Percentiles rank a stretch among this genome's conserved stretches.
These are phyloP conservation scores for Candida broadrunensis DNA, from an alignment of 805 yeast species.

Conservation along the genomic window DNA sequence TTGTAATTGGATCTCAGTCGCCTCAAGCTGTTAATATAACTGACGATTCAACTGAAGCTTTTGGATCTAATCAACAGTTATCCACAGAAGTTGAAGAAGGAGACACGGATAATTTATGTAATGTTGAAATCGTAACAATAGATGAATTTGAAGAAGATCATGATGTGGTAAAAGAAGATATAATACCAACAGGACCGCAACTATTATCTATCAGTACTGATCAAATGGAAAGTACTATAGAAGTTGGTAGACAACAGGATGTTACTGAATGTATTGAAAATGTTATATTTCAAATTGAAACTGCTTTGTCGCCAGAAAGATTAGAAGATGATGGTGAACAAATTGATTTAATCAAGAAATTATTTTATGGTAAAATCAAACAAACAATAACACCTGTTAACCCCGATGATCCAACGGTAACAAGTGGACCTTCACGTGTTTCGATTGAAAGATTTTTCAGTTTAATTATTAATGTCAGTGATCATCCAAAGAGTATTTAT, in stretches of 20 bases:
- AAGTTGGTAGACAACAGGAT: conserved; percentile 91
- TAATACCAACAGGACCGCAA: conserved; percentile 7
- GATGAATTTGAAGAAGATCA: conserved; percentile 4
- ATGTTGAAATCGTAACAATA: conserved; percentile 11
- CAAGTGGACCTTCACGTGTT: conserved; percentile 25
- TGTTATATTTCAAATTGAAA: conserved; percentile 85
- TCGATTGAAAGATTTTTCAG: conserved; percentile 73
- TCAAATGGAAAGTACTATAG: conserved; percentile 71
- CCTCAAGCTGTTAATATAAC: background rate
- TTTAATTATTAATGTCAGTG: conserved; percentile 80
- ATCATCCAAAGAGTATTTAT: conserved; percentile 83
- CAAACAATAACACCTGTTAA: conserved; percentile 63
- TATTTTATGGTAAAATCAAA: conserved; percentile 83
- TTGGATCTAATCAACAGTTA: too few relatives aligned
- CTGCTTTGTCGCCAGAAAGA: conserved; percentile 68
- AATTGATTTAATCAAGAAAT: conserved; percentile 69
- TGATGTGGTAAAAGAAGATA: conserved; percentile 1
- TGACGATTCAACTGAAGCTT: too few relatives aligned
- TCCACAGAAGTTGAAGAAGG: conserved; percentile 4
- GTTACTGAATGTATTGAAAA: conserved; percentile 97
- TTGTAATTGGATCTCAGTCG: conserved; percentile 3
- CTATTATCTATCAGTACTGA: conserved; percentile 47
- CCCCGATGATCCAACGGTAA: conserved; percentile 20
- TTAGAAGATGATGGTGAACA: conserved; percentile 75
- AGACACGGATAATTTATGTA: conserved; percentile 10